These are phyloP conservation scores for Ceratocystis huliohia DNA, from an alignment of 2,329 filamentous ascomycete genomes.

Conservation along the genomic window DNA sequence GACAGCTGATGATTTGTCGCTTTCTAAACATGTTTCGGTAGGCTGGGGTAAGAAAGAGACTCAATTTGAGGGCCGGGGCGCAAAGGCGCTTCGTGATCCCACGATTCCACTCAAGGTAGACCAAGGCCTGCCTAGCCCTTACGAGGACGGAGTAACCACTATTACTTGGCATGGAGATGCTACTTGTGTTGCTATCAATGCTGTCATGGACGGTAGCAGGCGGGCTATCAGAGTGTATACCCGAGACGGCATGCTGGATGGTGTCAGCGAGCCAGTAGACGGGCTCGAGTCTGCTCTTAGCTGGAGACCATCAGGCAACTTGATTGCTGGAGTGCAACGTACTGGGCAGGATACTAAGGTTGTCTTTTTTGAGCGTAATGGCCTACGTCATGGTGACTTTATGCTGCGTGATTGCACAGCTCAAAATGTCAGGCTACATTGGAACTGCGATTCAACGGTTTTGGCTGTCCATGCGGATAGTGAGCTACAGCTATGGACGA, in stretches of 20 bases:
- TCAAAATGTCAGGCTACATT: slow-evolving; percentile 53
- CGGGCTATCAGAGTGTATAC: slow-evolving; percentile 83
- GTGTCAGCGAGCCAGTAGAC: slow-evolving; percentile 89
- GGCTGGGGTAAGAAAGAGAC: slow-evolving; percentile 98
- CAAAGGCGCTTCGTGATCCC: slow-evolving; percentile 75
- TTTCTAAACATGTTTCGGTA: slow-evolving; percentile 89
- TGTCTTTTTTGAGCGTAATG: slow-evolving; percentile 93
- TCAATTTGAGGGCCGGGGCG: slow-evolving; percentile 87
- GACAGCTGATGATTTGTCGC: slow-evolving; percentile 61
- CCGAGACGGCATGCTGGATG: slow-evolving; percentile 78
- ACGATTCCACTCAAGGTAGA: slow-evolving; percentile 91
- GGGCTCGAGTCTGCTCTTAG: slow-evolving; percentile 75
- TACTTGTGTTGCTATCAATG: slow-evolving; percentile 77
- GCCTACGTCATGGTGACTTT: slow-evolving; percentile 92
- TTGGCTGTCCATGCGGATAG: slow-evolving; percentile 67
- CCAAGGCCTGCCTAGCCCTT: slow-evolving; percentile 58
- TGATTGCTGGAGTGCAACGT: slow-evolving; percentile 76
- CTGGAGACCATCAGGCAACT: slow-evolving; percentile 82
- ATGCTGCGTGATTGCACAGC: slow-evolving; percentile 51
- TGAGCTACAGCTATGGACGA: slow-evolving; percentile 86
- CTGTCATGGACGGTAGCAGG: slow-evolving; percentile 53
- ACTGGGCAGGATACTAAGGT: slow-evolving; percentile 54
- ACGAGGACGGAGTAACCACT: slow-evolving; percentile 57
- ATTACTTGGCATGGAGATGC: slow-evolving; percentile 95
- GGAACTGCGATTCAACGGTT: slow-evolving; percentile 88